Conservation (phyloP, 2,329 filamentous ascomycete species). For the Scedosporium aurantiacum region DNA sequence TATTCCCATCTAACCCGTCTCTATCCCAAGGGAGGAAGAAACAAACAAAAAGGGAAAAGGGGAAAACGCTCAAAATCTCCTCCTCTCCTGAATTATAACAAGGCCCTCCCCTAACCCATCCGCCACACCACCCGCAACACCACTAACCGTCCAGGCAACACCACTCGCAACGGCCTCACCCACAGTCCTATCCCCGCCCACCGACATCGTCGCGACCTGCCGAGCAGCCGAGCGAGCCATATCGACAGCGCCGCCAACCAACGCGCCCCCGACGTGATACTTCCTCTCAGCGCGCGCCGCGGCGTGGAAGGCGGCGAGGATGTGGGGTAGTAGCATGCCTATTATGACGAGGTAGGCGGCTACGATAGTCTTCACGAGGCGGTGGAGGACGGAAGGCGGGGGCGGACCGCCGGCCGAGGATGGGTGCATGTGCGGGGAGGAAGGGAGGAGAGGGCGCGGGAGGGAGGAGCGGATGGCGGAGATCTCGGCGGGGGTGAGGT, state of each 20-base stretch:
- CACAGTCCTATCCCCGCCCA: neutral
- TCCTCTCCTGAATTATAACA: neutral
- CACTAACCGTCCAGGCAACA: slow-evolving; percentile 1
- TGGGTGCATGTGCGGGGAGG: neutral
- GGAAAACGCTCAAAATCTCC: neutral
- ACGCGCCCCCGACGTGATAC: neutral
- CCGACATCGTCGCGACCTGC: neutral
- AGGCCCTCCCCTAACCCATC: slow-evolving; percentile 4
- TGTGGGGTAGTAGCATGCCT: slow-evolving; percentile 1
- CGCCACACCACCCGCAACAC: slow-evolving; percentile 2
- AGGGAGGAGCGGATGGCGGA: neutral
- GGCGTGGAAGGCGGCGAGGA: neutral
- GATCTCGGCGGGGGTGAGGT: slow-evolving; percentile 1
- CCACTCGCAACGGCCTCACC: neutral
- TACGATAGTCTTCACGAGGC: slow-evolving; percentile 1
- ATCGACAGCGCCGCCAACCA: neutral
- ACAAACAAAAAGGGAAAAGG: too few species aligned
- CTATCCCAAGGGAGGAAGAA: too few species aligned
- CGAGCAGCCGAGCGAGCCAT: neutral
- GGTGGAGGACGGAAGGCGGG: neutral
- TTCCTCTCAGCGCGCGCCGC: slow-evolving; percentile 1
- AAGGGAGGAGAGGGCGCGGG: neutral
- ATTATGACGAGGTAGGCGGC: neutral
- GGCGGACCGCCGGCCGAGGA: neutral
- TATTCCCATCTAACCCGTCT: neutral